Percentiles rank a stretch among this genome's conserved stretches.
These are phyloP conservation scores for Pseudomassariella vexata DNA, from an alignment of 2,329 filamentous ascomycete species.

Conservation along the genomic window DNA sequence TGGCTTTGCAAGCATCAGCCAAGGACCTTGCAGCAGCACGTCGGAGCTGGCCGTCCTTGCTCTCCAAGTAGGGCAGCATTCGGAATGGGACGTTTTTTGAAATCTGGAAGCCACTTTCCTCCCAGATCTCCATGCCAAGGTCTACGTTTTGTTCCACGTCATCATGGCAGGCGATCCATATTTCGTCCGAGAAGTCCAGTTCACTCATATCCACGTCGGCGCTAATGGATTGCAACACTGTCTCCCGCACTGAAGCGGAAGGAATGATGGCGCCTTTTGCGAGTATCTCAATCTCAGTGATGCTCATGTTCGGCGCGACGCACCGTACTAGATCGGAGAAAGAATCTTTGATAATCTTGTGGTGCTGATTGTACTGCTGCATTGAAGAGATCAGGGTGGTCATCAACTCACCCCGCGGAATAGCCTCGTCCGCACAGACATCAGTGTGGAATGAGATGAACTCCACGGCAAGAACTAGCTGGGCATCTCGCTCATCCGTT, in stretches of 20 bases:
- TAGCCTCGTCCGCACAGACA: constrained; percentile 65
- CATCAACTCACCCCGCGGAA: constrained; percentile 73
- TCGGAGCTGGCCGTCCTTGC: constrained; percentile 73
- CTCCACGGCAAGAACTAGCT: constrained; percentile 83
- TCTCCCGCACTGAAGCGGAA: constrained; percentile 73
- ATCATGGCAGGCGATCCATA: constrained; percentile 92
- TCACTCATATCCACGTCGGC: constrained; percentile 90
- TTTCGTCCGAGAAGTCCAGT: constrained; percentile 76
- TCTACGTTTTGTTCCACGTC: constrained; percentile 82
- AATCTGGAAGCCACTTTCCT: constrained; percentile 78
- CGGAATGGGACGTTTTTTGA: constrained; percentile 57
- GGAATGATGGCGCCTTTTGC: constrained; percentile 73
- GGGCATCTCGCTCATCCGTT: constrained; percentile 78
- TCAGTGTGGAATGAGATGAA: constrained; percentile 85
- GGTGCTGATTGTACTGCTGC: constrained; percentile 86
- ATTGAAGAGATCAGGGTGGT: constrained; percentile 71
- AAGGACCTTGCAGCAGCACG: constrained; percentile 77
- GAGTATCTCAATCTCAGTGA: constrained; percentile 69
- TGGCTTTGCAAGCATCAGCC: constrained; percentile 62
- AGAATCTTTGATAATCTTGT: constrained; percentile 91
- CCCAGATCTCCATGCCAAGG: constrained; percentile 84
- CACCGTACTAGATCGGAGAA: constrained; percentile 80
- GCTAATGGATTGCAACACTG: constrained; percentile 83
- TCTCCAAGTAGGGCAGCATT: constrained; percentile 74
- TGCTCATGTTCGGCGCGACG: constrained; percentile 73